Conservation (phyloP, 2,329 filamentous ascomycete species). For the Hymenoscyphus occultus region DNA sequence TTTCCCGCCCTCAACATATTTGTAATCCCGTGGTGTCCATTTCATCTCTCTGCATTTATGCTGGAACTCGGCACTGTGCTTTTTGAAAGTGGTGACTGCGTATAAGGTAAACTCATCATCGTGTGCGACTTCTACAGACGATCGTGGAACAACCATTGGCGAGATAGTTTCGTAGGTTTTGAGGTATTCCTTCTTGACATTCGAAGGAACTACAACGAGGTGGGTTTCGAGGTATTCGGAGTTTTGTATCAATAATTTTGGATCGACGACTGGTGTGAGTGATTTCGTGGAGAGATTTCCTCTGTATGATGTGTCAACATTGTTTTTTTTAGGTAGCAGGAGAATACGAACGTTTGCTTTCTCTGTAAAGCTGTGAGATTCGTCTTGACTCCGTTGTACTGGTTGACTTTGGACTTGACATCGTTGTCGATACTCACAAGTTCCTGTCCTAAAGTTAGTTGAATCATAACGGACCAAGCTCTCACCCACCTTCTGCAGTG, state of each 20-base stretch:
- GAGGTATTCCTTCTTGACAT: conserved; percentile 81
- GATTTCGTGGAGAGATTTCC: conserved; percentile 95
- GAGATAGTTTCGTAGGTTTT: conserved; percentile 84
- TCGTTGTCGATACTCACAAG: conserved; percentile 91
- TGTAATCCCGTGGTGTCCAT: conserved; percentile 94
- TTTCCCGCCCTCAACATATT: conserved; percentile 83
- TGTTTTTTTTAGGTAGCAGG: neutral
- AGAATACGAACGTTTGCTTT: conserved; percentile 70
- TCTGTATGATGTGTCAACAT: conserved; percentile 43
- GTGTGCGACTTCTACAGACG: conserved; percentile 72
- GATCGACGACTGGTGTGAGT: conserved; percentile 82
- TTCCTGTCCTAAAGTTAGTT: conserved; percentile 54
- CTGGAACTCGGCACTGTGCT: conserved; percentile 80
- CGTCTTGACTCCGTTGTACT: conserved; percentile 89
- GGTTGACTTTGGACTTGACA: conserved; percentile 88
- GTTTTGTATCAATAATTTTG: conserved; percentile 74
- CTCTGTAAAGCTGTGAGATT: conserved; percentile 78
- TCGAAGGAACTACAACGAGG: conserved; percentile 81
- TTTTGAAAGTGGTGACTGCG: conserved; percentile 90
- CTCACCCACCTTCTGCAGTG: conserved; percentile 72
- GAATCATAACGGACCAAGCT: neutral
- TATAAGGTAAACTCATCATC: conserved; percentile 90
- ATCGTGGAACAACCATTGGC: conserved; percentile 91
- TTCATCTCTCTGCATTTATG: conserved; percentile 90
- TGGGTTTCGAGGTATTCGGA: conserved; percentile 98